Base-by-base conservation (phyloP, 2,329 filamentous ascomycete species). In the Bipolaris victoriae region DNA sequence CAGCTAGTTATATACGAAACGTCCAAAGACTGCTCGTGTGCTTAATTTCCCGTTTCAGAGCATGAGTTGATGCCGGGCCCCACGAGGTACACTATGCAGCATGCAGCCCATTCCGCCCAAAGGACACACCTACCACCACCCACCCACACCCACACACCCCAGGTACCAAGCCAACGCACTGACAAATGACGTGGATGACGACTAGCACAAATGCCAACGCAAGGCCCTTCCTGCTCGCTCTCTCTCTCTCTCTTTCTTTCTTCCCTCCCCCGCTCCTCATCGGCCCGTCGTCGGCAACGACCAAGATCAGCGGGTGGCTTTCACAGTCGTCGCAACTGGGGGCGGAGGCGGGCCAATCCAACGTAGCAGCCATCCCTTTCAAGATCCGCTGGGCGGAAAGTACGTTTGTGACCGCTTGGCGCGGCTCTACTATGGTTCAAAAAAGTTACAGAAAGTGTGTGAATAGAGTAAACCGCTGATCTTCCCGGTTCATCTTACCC, bases 221-320 rank as follows among this genome's bases (percentile, higher is more conserved):
- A 37, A 48, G 24, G n/a, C 20, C 33, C 31, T 45, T 16, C 22
- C 35, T 20, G 13, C 51, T 10, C 7, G 20, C 20, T 20, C 20
- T 20, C 20, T 20, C 20, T 20, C 20, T 9, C 26, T 26, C 26
- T 9, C 26, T 26, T 7, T 24, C 22, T 24, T 24, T 7, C 24
- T 29, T 29, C 29, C 33, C 15, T 36, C 18, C 51, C 44, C 51
- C 36, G 3, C 50, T 16, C 16, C 18, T 26, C 39, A 51, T 55
- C 52, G 52, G 52, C 7, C 52, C 52, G 47, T 51, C 15, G n/a
- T 55, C 47, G 52, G 47, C 24, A 26, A 18, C 5, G 15, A 45
- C 24, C 24, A n/a, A 18, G n/a, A 31, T 31, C 31, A n/a, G 29
- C 29, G 29, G 9, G 29, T 31, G 29, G 29, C 29, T 31, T 31